Conservation (phyloP, 2,329 filamentous ascomycete species). For the Pseudogymnoascus sp. region DNA sequence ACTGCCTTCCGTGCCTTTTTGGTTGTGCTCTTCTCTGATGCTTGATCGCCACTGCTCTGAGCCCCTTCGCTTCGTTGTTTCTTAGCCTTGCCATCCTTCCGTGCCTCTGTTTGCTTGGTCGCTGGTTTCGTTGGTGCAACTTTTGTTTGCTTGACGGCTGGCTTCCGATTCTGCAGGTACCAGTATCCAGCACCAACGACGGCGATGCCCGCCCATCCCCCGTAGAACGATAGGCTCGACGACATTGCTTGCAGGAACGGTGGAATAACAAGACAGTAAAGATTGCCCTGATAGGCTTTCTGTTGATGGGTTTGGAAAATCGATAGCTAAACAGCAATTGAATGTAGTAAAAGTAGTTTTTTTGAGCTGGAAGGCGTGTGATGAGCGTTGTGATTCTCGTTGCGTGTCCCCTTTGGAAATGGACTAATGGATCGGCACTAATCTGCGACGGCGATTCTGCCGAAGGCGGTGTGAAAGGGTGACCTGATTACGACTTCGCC, state of each 20-base stretch:
- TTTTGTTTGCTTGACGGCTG: constrained; percentile 10
- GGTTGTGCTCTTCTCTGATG: constrained; percentile 13
- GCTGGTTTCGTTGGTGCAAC: constrained; percentile 15
- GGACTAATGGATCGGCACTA: neutral
- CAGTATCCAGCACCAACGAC: constrained; percentile 25
- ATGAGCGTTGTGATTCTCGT: constrained; percentile 1
- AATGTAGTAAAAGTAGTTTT: neutral
- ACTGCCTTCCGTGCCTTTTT: constrained; percentile 18
- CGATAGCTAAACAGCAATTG: constrained; percentile 2
- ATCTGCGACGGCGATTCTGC: constrained; percentile 1
- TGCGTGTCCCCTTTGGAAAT: constrained; percentile 7
- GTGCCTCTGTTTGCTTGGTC: constrained; percentile 18
- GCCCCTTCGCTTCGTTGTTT: constrained; percentile 20
- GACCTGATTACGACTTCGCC: neutral
- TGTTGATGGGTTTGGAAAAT: neutral
- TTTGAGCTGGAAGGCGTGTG: neutral
- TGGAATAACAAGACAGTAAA: neutral
- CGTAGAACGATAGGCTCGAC: constrained; percentile 23
- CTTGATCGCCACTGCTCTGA: constrained; percentile 19
- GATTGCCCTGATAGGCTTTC: constrained; percentile 5
- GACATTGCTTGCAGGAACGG: neutral
- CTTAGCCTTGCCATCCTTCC: constrained; percentile 22
- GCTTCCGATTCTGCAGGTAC: constrained; percentile 14
- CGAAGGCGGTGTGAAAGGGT: neutral
- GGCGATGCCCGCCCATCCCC: constrained; percentile 30